Conservation (phyloP, 495 filamentous ascomycete species). For the Evernia prunastri region DNA sequence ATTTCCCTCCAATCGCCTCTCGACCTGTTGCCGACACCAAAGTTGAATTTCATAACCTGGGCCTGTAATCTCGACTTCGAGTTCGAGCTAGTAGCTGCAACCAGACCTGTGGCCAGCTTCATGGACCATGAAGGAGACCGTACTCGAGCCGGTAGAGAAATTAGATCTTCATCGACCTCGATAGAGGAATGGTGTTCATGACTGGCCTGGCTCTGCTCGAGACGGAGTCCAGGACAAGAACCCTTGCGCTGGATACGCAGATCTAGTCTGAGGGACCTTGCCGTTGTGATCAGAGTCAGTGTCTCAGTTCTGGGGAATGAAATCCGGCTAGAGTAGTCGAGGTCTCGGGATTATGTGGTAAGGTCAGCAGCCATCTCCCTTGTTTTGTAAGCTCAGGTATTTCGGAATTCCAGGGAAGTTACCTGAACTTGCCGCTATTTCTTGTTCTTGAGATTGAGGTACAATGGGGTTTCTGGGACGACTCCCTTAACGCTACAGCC, state of each 20-base stretch:
- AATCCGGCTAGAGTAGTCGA: neutral
- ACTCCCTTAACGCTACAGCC: too few relatives aligned
- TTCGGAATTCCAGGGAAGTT: too few relatives aligned
- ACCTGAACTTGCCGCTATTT: too few relatives aligned
- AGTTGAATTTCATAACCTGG: neutral
- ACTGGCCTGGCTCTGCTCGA: too few relatives aligned
- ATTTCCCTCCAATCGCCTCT: neutral
- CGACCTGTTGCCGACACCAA: neutral
- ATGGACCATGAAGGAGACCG: neutral
- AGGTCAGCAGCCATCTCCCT: too few relatives aligned
- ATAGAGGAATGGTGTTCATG: too few relatives aligned
- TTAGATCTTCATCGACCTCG: too few relatives aligned
- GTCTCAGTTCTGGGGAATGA: neutral
- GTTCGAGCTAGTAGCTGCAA: neutral
- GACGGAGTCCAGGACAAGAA: neutral
- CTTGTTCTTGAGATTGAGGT: too few relatives aligned
- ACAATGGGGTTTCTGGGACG: too few relatives aligned
- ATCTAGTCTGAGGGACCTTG: neutral
- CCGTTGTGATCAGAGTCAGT: neutral
- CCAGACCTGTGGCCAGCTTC: neutral
- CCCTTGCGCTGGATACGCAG: neutral
- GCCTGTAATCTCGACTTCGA: neutral
- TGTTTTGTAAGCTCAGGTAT: too few relatives aligned
- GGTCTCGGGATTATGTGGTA: too few relatives aligned
- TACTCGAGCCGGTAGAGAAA: neutral